phyloP scores from a whole-genome alignment of 495 filamentous ascomycete species.

The Aspergillus kassunensis region DNA sequence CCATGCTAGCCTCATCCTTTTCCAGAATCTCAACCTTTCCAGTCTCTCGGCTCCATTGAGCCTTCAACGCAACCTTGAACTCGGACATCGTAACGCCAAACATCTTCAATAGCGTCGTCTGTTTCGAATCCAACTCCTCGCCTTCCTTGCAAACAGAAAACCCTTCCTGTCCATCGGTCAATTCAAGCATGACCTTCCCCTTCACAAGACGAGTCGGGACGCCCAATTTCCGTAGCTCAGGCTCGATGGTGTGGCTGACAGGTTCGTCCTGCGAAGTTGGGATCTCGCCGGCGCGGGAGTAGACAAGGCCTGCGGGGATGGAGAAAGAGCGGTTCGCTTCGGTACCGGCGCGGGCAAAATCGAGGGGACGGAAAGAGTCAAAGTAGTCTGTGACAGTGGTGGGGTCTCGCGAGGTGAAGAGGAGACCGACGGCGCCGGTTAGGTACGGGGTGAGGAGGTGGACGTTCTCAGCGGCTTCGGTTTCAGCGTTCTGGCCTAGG shows the following conservation, averaged over 20 bases:
- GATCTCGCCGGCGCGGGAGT: slow-evolving; percentile 72
- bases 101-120: slow-evolving; percentile 90
- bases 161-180: slow-evolving; percentile 60
- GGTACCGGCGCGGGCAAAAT: slow-evolving; percentile 87
- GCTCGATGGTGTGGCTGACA: slow-evolving; percentile 81
- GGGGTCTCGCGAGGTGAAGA: slow-evolving; percentile 77
- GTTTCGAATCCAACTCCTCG: slow-evolving; percentile 75
- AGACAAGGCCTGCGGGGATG: slow-evolving; percentile 74
- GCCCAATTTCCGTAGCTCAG: slow-evolving; percentile 77
- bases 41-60: slow-evolving; percentile 46
- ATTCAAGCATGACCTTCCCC: slow-evolving; percentile 79
- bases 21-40: slow-evolving; percentile 42
- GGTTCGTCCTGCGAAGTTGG: slow-evolving; percentile 77
- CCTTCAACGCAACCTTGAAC: slow-evolving; percentile 75
- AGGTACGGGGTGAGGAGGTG: slow-evolving; percentile 67
- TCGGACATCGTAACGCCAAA: slow-evolving; percentile 86
- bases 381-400: slow-evolving; percentile 64
- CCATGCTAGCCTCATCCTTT: slow-evolving; percentile 35
- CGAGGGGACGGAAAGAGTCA: slow-evolving; percentile 57
- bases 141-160: slow-evolving; percentile 81
- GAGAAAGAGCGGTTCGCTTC: slow-evolving; percentile 66
- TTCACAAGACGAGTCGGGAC: slow-evolving; percentile 83
- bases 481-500: slow-evolving; percentile 69
- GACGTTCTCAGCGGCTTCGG: slow-evolving; percentile 71
- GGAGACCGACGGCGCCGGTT: slow-evolving; percentile 76